These are phyloP conservation scores for Aspergillus clavatus DNA, from an alignment of 2,329 filamentous ascomycete species.

Conservation along the genomic window DNA sequence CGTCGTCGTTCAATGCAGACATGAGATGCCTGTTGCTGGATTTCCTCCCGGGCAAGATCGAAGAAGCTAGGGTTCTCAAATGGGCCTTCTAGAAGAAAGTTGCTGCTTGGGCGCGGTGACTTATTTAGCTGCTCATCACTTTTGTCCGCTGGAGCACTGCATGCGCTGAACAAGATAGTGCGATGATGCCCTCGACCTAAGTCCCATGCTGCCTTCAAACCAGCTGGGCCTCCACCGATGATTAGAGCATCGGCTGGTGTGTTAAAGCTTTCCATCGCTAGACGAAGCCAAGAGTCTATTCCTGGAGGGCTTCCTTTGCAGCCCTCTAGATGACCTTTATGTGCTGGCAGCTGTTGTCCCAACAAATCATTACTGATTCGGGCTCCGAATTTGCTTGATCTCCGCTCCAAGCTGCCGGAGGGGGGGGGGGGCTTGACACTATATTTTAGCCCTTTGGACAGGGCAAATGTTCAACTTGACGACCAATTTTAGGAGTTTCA, in stretches of 20 bases:
- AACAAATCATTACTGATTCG: neutral
- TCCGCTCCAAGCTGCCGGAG: neutral
- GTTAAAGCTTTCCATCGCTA: neutral
- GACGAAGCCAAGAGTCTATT: neutral
- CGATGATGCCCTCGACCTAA: constrained; percentile 1
- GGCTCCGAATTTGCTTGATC: neutral
- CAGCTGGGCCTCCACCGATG: constrained; percentile 1
- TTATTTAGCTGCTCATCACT: neutral
- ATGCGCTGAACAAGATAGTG: neutral
- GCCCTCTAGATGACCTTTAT: neutral
- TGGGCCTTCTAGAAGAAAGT: neutral
- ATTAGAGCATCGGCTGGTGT: neutral
- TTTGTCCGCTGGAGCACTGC: neutral
- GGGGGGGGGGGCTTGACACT: neutral
- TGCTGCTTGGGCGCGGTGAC: neutral
- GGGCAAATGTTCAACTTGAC: neutral
- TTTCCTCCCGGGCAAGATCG: neutral
- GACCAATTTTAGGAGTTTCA: neutral
- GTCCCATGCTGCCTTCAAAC: neutral
- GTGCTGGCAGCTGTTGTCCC: neutral
- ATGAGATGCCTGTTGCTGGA: neutral
- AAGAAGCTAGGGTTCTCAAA: neutral
- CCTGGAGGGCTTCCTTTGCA: neutral
- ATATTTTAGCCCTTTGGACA: neutral
- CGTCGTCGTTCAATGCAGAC: neutral